Percentiles rank a stretch among this genome's conserved stretches.
These are phyloP conservation scores for Capronia americana DNA, from an alignment of 2,329 filamentous ascomycete genomes.

Conservation along the genomic window DNA sequence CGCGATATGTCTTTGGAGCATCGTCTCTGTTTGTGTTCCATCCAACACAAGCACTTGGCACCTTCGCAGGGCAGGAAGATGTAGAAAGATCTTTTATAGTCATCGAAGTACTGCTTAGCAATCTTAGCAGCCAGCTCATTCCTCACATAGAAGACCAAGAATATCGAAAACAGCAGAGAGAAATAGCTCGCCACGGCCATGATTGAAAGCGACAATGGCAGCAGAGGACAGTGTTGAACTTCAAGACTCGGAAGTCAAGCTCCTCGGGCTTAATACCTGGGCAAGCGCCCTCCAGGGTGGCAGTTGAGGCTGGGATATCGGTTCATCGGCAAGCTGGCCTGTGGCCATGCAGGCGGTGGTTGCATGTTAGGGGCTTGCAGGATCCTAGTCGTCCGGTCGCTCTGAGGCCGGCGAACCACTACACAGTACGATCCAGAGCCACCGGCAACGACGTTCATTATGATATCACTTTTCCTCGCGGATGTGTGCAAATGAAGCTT, in stretches of 20 bases:
- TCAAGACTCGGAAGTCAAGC: neutral
- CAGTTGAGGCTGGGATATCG: neutral
- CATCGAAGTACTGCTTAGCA: neutral
- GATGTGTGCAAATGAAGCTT: too few relatives aligned
- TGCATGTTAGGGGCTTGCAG: neutral
- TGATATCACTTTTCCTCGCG: neutral
- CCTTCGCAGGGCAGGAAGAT: neutral
- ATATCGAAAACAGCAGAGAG: neutral
- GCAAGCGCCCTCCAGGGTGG: neutral
- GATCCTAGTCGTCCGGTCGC: neutral
- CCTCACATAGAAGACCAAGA: neutral
- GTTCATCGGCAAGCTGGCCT: neutral
- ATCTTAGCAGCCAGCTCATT: neutral
- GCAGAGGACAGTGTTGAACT: neutral
- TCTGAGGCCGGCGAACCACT: neutral
- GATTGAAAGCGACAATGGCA: neutral
- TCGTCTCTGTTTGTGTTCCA: neutral
- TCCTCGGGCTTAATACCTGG: neutral
- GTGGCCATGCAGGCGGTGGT: neutral
- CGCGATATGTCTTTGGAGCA: neutral
- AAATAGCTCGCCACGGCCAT: neutral
- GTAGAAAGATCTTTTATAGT: neutral
- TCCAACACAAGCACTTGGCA: neutral
- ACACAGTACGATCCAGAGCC: neutral
- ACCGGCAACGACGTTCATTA: neutral